Conservation (phyloP, 768 basidiomycete genomes). For the Piloderma croceum region DNA sequence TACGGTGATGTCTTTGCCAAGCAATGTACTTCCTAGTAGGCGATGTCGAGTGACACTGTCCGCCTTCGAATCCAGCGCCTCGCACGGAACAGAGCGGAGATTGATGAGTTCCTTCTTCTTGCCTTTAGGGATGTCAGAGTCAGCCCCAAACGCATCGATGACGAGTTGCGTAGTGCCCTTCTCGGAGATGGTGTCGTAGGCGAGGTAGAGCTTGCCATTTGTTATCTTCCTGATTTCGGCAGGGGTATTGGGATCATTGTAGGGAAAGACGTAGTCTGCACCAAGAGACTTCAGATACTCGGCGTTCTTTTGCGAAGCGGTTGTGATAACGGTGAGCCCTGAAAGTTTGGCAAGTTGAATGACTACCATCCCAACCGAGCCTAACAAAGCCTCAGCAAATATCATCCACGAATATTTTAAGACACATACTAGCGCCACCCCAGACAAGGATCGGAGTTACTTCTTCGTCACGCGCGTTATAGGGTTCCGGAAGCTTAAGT, state of each 20-base stretch:
- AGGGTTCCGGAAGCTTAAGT: too few relatives aligned
- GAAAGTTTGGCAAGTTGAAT: conserved; percentile 35
- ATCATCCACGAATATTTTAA: too few relatives aligned
- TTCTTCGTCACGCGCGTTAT: too few relatives aligned
- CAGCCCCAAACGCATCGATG: conserved; percentile 3
- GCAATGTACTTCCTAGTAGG: too few relatives aligned
- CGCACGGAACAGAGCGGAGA: not conserved
- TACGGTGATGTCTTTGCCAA: too few relatives aligned
- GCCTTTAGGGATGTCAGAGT: too few relatives aligned
- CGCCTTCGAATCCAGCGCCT: too few relatives aligned
- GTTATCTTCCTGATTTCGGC: conserved; percentile 19
- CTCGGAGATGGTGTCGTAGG: too few relatives aligned
- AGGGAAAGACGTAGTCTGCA: conserved; percentile 36
- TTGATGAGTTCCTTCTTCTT: not conserved
- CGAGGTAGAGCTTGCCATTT: conserved; percentile 14
- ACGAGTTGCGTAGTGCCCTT: conserved; percentile 9
- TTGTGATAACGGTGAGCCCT: conserved; percentile 36
- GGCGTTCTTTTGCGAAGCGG: conserved; percentile 35
- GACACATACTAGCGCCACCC: conserved; percentile 7
- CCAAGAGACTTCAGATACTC: conserved; percentile 33
- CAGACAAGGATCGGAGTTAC: conserved; percentile 11
- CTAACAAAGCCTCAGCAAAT: too few relatives aligned
- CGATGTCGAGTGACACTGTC: too few relatives aligned
- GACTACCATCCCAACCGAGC: conserved; percentile 28
- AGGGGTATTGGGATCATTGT: conserved; percentile 20